A percentile compares a stretch with the other conserved stretches of the same genome.
phyloP scores from a whole-genome alignment of 768 basidiomycete genomes.

The Collybia mongolica region DNA sequence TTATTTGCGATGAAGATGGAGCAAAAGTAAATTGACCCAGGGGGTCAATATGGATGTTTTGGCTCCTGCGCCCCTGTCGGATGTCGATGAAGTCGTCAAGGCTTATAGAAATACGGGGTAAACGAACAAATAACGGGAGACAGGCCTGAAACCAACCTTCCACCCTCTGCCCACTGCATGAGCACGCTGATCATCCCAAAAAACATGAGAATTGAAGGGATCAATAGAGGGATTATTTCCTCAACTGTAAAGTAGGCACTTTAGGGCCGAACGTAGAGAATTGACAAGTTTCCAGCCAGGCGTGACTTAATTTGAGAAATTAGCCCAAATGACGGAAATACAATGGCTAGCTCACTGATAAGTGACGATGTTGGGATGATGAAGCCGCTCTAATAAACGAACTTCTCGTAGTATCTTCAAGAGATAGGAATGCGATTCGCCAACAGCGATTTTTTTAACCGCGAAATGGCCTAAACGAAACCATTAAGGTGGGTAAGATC shows the following conservation, averaged over 20 bases:
- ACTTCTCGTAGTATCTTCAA: constrained; percentile 80
- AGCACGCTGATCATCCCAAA: constrained; percentile 51
- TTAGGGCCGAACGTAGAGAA: constrained; percentile 89
- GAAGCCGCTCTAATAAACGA: constrained; percentile 78
- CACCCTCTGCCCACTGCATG: constrained; percentile 94
- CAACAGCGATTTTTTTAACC: constrained; percentile 95
- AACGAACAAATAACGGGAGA: not conserved
- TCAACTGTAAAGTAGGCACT: constrained; percentile 83
- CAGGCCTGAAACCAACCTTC: constrained; percentile 41
- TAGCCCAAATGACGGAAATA: not conserved
- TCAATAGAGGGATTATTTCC: constrained; percentile 20
- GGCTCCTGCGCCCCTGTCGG: constrained; percentile 63
- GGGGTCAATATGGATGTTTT: constrained; percentile 46
- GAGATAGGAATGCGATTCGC: constrained; percentile 84
- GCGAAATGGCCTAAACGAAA: constrained; percentile 70
- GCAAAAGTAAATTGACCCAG: constrained; percentile 23
- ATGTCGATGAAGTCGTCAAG: constrained; percentile 85
- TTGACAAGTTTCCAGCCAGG: constrained; percentile 85
- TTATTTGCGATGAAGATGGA: constrained; percentile 23
- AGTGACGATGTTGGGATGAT: constrained; percentile 91
- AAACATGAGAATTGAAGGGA: not conserved
- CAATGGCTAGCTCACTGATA: constrained; percentile 58
- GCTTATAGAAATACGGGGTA: constrained; percentile 28
- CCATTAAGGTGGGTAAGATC: too few species aligned
- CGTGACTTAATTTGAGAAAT: constrained; percentile 45